Base-by-base conservation (phyloP, 2,329 filamentous ascomycete genomes). In the Epichloe sibirici region DNA sequence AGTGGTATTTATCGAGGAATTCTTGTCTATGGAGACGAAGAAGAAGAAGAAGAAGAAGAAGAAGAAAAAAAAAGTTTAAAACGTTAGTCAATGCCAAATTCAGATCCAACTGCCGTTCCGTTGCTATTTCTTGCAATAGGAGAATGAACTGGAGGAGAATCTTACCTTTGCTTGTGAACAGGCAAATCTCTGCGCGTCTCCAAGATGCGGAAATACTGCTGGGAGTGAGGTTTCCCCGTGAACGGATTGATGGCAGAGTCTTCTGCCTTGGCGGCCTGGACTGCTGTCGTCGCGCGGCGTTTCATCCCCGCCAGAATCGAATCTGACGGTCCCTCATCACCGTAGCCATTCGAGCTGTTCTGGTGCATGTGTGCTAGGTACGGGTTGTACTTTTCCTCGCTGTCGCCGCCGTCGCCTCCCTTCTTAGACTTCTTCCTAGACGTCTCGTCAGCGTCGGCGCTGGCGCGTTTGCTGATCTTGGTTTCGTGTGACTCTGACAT, bases 281-380 rank as follows among this genome's bases (percentile, higher is more conserved):
- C 74, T 5, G 89, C 82, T 2, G 90, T 97, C 1, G 90, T 94
- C 53, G 82, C 71, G 68, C 95, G 90, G 58, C 87, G 82, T 68
- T 79, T 81, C 70, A 96, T 82, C 54, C 77, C 74, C 43, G 77
- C 74, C 53, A 95, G 74, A 47, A 77, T 72, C 31, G 78, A 76
- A 50, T 69, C 65, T 12, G 45, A 17, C 5, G 53, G 39, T 39
- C 45, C 31, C 46, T 51, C 51, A 52, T 58, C 64, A 42, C 68
- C 66, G 59, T 71, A 64, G 52, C 61, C 68, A 59, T 68, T 72
- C 66, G 65, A 66, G 37, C 63, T 62, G 56, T 78, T 71, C 57
- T 84, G 77, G 69, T 91, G 83, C 81, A 86, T 86, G 70, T 98
- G 93, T 53, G 90, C 88, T 57, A 98, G 82, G 73, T 98, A 97